These are phyloP conservation scores for Astragalus membranaceus DNA, from an alignment of 306 rosid species.

Conservation along the genomic window DNA sequence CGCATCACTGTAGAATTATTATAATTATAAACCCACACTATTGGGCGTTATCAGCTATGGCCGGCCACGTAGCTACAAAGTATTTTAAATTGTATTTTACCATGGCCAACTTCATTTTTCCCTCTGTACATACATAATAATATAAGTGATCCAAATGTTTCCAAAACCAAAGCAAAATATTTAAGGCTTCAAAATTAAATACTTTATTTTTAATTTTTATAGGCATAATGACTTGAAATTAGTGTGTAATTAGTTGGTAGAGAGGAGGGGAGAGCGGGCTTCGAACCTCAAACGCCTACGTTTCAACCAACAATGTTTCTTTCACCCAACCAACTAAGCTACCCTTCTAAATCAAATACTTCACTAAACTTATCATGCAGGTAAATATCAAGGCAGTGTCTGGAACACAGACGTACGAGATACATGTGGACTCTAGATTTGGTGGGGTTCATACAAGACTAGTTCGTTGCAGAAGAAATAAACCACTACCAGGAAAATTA, in stretches of 20 bases:
- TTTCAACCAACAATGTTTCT: too few relatives aligned
- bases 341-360: too few relatives aligned
- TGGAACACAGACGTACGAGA: neutral
- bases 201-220: too few relatives aligned
- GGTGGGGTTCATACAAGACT: neutral
- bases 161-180: neutral
- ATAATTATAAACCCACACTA: neutral
- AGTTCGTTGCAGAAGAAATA: neutral
- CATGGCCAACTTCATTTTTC: neutral
- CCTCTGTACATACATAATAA: neutral
- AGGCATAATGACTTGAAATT: too few relatives aligned
- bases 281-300: too few relatives aligned
- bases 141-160: neutral
- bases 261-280: too few relatives aligned
- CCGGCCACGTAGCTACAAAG: neutral
- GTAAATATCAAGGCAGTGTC: neutral
- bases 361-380: too few relatives aligned
- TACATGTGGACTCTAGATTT: neutral
- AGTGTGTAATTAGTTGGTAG: too few relatives aligned
- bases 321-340: too few relatives aligned
- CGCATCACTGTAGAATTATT: slow-evolving; percentile 36
- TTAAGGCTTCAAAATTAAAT: neutral
- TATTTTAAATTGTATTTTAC: neutral
- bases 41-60: neutral
- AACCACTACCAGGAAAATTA: neutral